Conservation (phyloP, 2,329 filamentous ascomycete species). For the Kalmusia sp. region DNA sequence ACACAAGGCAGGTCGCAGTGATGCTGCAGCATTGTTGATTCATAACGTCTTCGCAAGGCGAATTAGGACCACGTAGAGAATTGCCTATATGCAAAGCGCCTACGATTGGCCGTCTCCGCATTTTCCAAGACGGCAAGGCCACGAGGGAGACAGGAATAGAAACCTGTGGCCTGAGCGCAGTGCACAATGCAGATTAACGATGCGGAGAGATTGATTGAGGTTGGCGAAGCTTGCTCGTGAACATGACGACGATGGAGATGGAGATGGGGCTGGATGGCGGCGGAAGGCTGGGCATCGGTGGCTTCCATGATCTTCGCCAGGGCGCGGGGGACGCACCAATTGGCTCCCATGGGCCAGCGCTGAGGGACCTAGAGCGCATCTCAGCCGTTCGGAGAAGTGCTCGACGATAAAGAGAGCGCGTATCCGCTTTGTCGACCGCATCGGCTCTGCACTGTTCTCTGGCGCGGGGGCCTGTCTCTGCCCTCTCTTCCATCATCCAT, state of each 20-base stretch:
- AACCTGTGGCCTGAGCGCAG: conserved; percentile 14
- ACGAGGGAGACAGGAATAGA: conserved; percentile 19
- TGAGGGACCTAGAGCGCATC: not conserved
- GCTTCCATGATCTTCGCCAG: conserved; percentile 5
- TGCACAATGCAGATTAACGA: conserved; percentile 14
- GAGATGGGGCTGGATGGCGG: not conserved
- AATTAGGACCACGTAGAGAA: conserved; percentile 6
- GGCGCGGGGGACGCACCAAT: conserved; percentile 1
- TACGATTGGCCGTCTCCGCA: conserved; percentile 17
- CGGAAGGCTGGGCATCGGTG: not conserved
- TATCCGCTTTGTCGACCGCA: not conserved
- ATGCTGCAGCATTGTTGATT: conserved; percentile 3
- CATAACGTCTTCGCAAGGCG: conserved; percentile 10
- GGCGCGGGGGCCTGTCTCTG: not conserved
- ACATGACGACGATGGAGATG: not conserved
- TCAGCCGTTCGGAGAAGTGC: not conserved
- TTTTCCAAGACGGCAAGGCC: conserved; percentile 13
- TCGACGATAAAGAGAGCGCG: conserved; percentile 1
- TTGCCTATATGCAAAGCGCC: conserved; percentile 19
- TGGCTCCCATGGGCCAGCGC: not conserved
- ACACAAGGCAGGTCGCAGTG: not conserved
- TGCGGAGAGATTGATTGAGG: conserved; percentile 12
- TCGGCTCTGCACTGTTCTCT: not conserved
- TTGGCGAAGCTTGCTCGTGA: conserved; percentile 3
- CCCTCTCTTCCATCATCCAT: not conserved